Base-by-base conservation (phyloP, 345 rosid species). In the Eucalyptus sideroxylon region DNA sequence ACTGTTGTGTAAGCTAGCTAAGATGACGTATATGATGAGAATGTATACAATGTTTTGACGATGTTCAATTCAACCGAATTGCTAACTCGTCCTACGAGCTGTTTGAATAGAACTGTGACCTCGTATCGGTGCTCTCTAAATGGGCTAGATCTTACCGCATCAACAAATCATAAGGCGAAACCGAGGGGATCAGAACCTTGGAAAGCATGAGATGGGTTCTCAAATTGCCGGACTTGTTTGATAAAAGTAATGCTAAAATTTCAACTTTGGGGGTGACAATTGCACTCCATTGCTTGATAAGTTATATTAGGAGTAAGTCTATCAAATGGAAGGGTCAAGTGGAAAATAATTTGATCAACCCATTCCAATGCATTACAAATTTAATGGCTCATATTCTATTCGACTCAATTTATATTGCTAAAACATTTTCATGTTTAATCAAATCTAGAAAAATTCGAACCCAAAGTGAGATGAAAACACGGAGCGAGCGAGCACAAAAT, bases 401-500 rank as follows among this genome's bases (percentile, higher is more conserved):
- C 11, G 5, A 53, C 5, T 0, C 5, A 53, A 21, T 21, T 3
- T 53, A 53, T 53, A 8, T 8, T 53, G 2, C 26, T 21, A 53
- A 21, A 0, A 53, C 0, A 19, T 53, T 53, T 53, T 53, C 59
- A 53, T 53, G 1, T 53, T 19, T 19, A 21, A 53, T 53, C 2
- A 4, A 21, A 53, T 19, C 2, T 53, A 53, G 0, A 53, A 53
- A 53, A 53, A 8, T 0, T 53, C 11, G 1, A 0, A 53, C 2
- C 0, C 11, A 53, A 19, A 53, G 11, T 53, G 26, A 21, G 26
- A 8, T 53, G 59, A 53, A 53, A 53, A 8, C 26, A 53, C 0
- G 0, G 5, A 53, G 11, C 0, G 5, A 53, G 11, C 0, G 24
- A 53, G 59, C 24, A 21, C 0, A 0, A 21, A 0, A 53, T 8